These are phyloP conservation scores for Erythrobasidium yunnanense DNA, from an alignment of 768 basidiomycete species.

Conservation along the genomic window DNA sequence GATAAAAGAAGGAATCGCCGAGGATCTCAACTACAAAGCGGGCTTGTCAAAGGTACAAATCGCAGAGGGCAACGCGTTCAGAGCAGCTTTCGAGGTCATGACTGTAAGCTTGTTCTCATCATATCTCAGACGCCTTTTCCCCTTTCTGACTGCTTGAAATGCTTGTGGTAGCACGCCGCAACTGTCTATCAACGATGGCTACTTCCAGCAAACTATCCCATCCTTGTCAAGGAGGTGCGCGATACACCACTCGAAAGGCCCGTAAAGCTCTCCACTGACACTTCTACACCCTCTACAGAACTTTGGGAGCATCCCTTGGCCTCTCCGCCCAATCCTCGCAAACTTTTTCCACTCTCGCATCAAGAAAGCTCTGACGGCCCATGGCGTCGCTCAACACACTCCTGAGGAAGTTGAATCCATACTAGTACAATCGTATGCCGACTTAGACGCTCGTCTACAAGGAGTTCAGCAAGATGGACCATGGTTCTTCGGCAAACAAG, in stretches of 20 bases:
- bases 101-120: too few species aligned
- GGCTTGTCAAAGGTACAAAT: not conserved
- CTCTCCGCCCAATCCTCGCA: not conserved
- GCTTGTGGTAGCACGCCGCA: too few species aligned
- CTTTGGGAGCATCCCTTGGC: not conserved
- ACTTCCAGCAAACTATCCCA: too few species aligned
- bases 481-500: not conserved
- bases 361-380: too few species aligned
- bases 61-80: not conserved
- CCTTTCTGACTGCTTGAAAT: too few species aligned
- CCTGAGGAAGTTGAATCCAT: not conserved
- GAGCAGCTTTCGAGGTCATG: too few species aligned
- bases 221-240: too few species aligned
- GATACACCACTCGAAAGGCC: too few species aligned
- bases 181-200: too few species aligned
- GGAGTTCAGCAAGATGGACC: not conserved
- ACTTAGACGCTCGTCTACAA: not conserved
- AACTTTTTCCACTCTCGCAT: too few species aligned
- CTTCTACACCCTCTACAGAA: not conserved
- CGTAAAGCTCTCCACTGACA: not conserved
- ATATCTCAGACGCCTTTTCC: too few species aligned
- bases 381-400: not conserved
- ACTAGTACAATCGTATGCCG: not conserved
- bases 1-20: not conserved
- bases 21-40: not conserved